A percentile compares a stretch with the other conserved stretches of the same genome.
Evolutionary conservation across 208 protist genomes (phyloP).

Genomic region (Phytomonas sp.): DNA sequence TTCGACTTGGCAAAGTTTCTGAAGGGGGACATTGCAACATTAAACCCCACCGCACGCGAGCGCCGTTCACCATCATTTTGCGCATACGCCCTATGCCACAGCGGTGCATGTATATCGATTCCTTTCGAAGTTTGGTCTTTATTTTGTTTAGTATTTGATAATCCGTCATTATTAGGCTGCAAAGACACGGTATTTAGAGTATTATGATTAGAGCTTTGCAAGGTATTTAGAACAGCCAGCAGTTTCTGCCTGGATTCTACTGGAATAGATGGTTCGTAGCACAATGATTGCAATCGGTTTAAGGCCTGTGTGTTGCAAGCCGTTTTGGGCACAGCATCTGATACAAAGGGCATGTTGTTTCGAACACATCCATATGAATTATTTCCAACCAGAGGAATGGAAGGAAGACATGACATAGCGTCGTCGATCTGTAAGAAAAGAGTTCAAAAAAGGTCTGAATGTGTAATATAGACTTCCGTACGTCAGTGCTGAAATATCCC

Average conservation of each 20-base stretch:
- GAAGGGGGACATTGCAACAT: neutral
- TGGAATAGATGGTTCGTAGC: neutral
- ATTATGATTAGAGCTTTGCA: neutral
- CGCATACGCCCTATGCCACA: neutral
- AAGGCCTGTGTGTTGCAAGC: neutral
- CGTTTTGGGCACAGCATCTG: neutral
- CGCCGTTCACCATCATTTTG: neutral
- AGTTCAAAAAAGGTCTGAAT: neutral
- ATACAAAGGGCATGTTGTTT: neutral
- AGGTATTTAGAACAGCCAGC: neutral
- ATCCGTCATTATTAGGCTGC: neutral
- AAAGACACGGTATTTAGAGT: neutral
- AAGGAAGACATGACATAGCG: constrained; percentile 5
- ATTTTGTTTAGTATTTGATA: neutral
- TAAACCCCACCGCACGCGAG: neutral
- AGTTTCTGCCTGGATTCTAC: neutral
- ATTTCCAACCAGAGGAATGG: constrained; percentile 6
- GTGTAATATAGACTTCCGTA: neutral
- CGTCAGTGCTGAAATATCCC: constrained; percentile 5
- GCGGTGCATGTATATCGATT: neutral
- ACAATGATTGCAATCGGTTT: neutral
- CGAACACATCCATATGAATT: neutral
- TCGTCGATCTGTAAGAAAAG: neutral
- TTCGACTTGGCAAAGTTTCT: neutral
- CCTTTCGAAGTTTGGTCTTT: neutral